A percentile compares a stretch with the other conserved stretches of the same genome.
Evolutionary conservation across 441 rosid genomes (phyloP).

Genomic region (Gossypium davidsonii): DNA sequence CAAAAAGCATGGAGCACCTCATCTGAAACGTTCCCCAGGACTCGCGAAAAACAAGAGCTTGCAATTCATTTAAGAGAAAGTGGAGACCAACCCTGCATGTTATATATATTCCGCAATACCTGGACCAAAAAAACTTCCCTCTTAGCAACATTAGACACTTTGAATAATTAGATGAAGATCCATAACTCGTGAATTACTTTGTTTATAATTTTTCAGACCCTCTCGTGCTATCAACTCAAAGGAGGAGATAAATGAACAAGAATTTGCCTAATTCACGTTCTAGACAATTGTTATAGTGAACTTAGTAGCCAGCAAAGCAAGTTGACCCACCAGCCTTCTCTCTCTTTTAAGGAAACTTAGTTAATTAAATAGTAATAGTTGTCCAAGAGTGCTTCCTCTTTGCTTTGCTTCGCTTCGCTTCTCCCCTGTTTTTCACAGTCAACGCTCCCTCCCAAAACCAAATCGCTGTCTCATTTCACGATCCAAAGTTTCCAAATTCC

Average conservation of each 20-base stretch:
- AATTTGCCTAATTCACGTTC: not conserved
- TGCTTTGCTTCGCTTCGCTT: not conserved
- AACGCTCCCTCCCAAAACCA: slow-evolving; percentile 25
- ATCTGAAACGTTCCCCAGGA: too few species aligned
- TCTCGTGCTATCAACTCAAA: not conserved
- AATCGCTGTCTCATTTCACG: not conserved
- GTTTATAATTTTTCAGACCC: too few species aligned
- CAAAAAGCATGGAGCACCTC: too few species aligned
- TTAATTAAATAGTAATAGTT: not conserved
- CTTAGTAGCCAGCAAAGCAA: not conserved
- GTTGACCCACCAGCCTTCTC: slow-evolving; percentile 25
- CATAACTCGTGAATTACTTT: too few species aligned
- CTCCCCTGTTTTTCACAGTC: slow-evolving; percentile 23
- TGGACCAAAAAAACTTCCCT: too few species aligned
- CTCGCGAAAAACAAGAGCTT: too few species aligned
- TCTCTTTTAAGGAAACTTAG: not conserved
- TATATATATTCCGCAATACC: too few species aligned
- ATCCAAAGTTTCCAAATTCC: slow-evolving; percentile 11
- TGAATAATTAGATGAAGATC: too few species aligned
- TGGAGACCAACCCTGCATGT: too few species aligned
- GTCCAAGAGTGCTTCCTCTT: slow-evolving; percentile 23
- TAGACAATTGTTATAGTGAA: not conserved
- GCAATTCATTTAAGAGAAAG: too few species aligned
- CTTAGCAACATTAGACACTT: too few species aligned
- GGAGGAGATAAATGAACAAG: not conserved